Conservation (phyloP, 768 basidiomycete species). For the Suillus tomentosus region DNA sequence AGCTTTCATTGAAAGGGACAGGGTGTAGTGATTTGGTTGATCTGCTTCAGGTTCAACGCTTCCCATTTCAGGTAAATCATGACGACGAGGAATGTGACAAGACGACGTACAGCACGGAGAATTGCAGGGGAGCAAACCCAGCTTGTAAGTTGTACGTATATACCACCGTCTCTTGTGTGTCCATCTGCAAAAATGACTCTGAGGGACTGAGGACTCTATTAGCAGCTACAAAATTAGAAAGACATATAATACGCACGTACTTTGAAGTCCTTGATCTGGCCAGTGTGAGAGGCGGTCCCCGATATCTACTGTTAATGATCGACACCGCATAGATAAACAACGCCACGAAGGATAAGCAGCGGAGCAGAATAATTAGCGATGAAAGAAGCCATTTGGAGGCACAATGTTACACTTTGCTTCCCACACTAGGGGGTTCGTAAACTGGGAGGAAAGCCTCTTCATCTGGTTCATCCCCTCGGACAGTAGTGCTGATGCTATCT, state of each 20-base stretch:
- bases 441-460: conserved; percentile 24
- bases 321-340: conserved; percentile 4
- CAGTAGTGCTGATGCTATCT: conserved; percentile 14
- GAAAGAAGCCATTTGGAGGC: conserved; percentile 7
- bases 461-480: conserved; percentile 2
- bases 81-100: conserved; percentile 9
- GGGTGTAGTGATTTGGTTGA: conserved; percentile 42
- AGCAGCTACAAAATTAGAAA: conserved; percentile 12
- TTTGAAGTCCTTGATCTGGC: conserved; percentile 7
- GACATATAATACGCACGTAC: conserved; percentile 23
- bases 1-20: conserved; percentile 55
- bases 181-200: conserved; percentile 27
- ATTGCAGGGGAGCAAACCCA: conserved; percentile 45
- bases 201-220: conserved; percentile 18
- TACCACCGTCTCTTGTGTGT: conserved; percentile 20
- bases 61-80: conserved; percentile 28
- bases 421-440: conserved; percentile 20
- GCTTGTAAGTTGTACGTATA: conserved; percentile 55
- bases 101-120: conserved; percentile 51
- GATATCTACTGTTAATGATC: conserved; percentile 10
- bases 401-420: conserved; percentile 15
- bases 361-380: conserved; percentile 16
- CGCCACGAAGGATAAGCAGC: not conserved
- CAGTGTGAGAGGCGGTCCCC: conserved; percentile 16
- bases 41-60: conserved; percentile 34